Evolutionary conservation across 306 rosid species (phyloP).

Genomic region (Citrullus mucosospermus): DNA sequence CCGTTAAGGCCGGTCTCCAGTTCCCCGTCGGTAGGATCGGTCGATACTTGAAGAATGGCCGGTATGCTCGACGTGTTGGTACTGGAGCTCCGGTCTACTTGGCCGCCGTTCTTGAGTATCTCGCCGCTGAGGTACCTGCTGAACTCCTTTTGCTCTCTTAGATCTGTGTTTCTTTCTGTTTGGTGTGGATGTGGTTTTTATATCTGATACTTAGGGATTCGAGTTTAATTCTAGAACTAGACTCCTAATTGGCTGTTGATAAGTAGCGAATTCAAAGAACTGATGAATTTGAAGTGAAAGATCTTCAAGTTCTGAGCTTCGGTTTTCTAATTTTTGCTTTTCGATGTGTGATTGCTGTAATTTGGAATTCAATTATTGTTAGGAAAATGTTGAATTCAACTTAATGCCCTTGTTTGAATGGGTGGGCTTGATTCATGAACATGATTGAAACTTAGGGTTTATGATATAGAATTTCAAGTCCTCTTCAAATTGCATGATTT

Average conservation of each 20-base stretch:
- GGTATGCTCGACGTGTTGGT: constrained; percentile 51
- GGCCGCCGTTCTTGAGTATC: constrained; percentile 68
- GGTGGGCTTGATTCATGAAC: no score
- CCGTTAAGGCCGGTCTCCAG: constrained; percentile 58
- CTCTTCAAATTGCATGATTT: neutral
- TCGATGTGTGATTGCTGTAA: neutral
- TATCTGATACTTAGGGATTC: neutral
- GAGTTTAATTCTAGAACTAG: neutral
- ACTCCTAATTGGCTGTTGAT: neutral
- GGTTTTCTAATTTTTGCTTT: neutral
- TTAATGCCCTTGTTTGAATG: neutral
- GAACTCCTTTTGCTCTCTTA: neutral
- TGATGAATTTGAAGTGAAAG: no score
- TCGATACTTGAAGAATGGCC: constrained; percentile 51
- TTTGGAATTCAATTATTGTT: neutral
- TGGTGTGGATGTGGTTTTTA: neutral
- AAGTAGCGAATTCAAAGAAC: neutral
- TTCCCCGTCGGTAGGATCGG: constrained; percentile 81
- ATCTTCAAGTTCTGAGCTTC: neutral
- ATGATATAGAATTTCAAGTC: neutral
- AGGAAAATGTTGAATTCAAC: neutral
- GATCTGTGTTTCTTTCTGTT: neutral
- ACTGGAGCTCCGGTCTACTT: constrained; percentile 64
- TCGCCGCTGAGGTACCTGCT: constrained; percentile 52
- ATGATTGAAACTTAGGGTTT: neutral